Base-by-base conservation (phyloP, 345 rosid species). In the Euphorbia pulcherrima region DNA sequence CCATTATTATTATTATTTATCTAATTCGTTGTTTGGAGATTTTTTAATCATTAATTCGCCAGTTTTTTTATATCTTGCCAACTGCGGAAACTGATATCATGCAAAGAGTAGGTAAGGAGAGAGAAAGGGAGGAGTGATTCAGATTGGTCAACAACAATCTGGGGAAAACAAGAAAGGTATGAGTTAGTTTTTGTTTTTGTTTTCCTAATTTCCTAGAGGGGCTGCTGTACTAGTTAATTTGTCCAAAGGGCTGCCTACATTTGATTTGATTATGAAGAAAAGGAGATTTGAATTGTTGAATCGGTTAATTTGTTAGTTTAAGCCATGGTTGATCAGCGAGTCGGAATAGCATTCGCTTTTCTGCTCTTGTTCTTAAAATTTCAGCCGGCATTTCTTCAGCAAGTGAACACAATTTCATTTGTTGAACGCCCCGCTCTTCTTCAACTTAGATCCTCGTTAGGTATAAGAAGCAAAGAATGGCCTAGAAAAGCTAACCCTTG, bases 401-500 rank as follows among this genome's bases (percentile, higher is more conserved):
- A 85, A 70, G 77, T 65, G 20, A 72, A 72, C 79, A 75, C 71
- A 46, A 73, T 79, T 67, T 89, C 91, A 44, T 41, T 64, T 27
- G 35, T 67, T 44, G 97, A 95, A 77, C 62, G 83, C 33, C 70
- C 60, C 0, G 87, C 97, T 78, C 69, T 95, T 54, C 86, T 95
- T 39, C 74, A 66, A 65, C 97, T 95, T 72, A 86, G 99, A 85
- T 90, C 99, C 41, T 78, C 96, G 68, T 77, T 92, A 68, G 99
- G 99, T 74, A 79, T 95, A 65, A 85, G 86, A 79, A 78, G 89
- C 71, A 84, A 50, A 52, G 99, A 95, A 50, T 95, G 99, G 99
- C 99, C 99, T 13, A 83, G 72, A 17, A 95, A 92, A 78, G 81
- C 80, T 5, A 90, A 89, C 67, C 99, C 97, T 68, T 95, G 99